These are phyloP conservation scores for Suillus clintonianus DNA, from an alignment of 768 basidiomycete species.

Conservation along the genomic window DNA sequence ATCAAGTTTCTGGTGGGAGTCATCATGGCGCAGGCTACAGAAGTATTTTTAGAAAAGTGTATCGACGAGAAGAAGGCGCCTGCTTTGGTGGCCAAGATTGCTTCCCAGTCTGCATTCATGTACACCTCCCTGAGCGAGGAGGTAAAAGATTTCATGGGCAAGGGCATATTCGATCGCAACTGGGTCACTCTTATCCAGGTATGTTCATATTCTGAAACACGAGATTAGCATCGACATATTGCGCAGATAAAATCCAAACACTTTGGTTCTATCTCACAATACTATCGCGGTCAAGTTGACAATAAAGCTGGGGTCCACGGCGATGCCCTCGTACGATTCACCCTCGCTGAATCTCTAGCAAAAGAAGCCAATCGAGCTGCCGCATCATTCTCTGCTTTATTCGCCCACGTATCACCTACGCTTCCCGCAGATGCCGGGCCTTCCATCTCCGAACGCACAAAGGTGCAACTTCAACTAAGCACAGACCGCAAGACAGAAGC, in stretches of 20 bases:
- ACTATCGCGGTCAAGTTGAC: slow-evolving; percentile 83
- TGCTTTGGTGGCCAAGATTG: slow-evolving; percentile 81
- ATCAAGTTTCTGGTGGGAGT: slow-evolving; percentile 89
- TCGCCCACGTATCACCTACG: slow-evolving; percentile 75
- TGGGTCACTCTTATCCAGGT: slow-evolving; percentile 91
- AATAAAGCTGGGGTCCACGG: slow-evolving; percentile 78
- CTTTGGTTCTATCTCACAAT: slow-evolving; percentile 84
- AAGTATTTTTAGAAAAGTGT: slow-evolving; percentile 95
- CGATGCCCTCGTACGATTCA: slow-evolving; percentile 79
- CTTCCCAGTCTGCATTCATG: slow-evolving; percentile 77
- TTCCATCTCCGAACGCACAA: slow-evolving; percentile 80
- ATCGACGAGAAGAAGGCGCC: slow-evolving; percentile 88
- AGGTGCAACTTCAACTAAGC: slow-evolving; percentile 77
- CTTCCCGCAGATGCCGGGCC: slow-evolving; percentile 85
- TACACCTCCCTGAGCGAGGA: slow-evolving; percentile 86
- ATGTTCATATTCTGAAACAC: slow-evolving; percentile 12
- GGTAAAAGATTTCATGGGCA: slow-evolving; percentile 95
- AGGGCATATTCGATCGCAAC: slow-evolving; percentile 92
- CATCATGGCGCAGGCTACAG: slow-evolving; percentile 91
- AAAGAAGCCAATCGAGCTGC: slow-evolving; percentile 81
- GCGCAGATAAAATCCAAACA: slow-evolving; percentile 87
- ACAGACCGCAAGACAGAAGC: slow-evolving; percentile 76
- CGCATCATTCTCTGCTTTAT: slow-evolving; percentile 66
- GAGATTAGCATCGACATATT: slow-evolving; percentile 5
- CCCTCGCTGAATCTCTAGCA: slow-evolving; percentile 71